Base-by-base conservation (phyloP, 2,329 filamentous ascomycete genomes). In the Fusarium protoensiforme region DNA sequence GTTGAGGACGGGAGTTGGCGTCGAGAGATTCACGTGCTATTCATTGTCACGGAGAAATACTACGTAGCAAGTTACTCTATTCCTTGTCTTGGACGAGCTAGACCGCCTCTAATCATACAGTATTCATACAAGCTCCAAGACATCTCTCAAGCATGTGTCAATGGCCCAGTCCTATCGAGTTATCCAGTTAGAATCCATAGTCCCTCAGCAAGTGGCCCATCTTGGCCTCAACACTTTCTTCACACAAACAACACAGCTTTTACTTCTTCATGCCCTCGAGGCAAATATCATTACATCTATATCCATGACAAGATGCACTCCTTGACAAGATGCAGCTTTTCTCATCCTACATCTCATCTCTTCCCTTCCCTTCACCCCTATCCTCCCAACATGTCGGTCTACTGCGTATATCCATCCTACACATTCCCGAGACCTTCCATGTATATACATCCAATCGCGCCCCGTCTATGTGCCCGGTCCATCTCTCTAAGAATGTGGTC, bases 401-500 rank as follows among this genome's bases (percentile, higher is more conserved):
- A 54, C 35, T 36, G 20, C 35, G 33, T 38, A 57, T 27, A 62
- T 27, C 24, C 33, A 38, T 53, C 35, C 66, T 61, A 43, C 63
- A 68, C 61, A 63, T 31, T 51, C 57, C 60, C 43, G 58, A 64
- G 48, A 63, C 61, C 56, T 46, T 57, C 18, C 61, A 43, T 33
- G 36, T 66, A 54, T 66, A 53, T 74, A 72, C 64, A 72, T 48
- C 68, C 73, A 56, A 43, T 46, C 64, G 24, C 67, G 33, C 61
- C n/a, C 46, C 64, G 58, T 74, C 71, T 74, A 74, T 73, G 68
- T 74, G 64, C 64, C 35, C 41, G 57, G 41, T 46, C 58, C 68
- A 69, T 74, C 57, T 73, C 60, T 62, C 71, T 74, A 74, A 74
- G 54, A 61, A 72, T 64, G 57, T 57, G 33, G 39, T 54, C 67